phyloP scores from a whole-genome alignment of 305 asterid genomes.

The Euphrasia arctica region DNA sequence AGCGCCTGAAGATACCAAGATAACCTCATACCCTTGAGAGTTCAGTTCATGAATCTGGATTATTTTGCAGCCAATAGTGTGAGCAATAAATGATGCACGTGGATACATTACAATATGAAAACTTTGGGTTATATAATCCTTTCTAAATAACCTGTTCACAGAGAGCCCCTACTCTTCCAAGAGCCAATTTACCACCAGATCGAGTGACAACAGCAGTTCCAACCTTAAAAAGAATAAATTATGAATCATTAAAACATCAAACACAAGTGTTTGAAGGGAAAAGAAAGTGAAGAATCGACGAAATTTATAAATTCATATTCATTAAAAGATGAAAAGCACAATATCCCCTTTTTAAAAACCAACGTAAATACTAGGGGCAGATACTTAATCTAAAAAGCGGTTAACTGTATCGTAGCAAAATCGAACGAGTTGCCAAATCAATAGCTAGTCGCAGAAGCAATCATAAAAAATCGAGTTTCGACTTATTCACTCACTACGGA shows the following conservation, averaged over 20 bases:
- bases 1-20: slow-evolving; percentile 97
- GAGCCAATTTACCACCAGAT: slow-evolving; percentile 84
- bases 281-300: slow-evolving; percentile 15
- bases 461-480: not conserved
- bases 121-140: slow-evolving; percentile 1
- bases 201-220: slow-evolving; percentile 99
- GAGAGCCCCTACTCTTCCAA: slow-evolving; percentile 93
- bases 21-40: slow-evolving; percentile 79
- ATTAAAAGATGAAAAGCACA: not conserved
- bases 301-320: not conserved
- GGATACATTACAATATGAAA: slow-evolving; percentile 16
- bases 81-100: slow-evolving; percentile 22
- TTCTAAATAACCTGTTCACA: slow-evolving; percentile 81
- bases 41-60: slow-evolving; percentile 87
- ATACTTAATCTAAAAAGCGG: slow-evolving; percentile 15
- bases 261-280: slow-evolving; percentile 8
- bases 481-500: not conserved
- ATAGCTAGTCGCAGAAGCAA: slow-evolving; percentile 1
- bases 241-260: slow-evolving; percentile 20
- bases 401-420: not conserved
- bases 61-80: slow-evolving; percentile 7
- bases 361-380: slow-evolving; percentile 2
- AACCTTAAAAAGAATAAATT: slow-evolving; percentile 50
- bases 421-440: not conserved
- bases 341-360: slow-evolving; percentile 1